Conservation (phyloP, 2,329 filamentous ascomycete genomes). For the Claviceps spartinae region DNA sequence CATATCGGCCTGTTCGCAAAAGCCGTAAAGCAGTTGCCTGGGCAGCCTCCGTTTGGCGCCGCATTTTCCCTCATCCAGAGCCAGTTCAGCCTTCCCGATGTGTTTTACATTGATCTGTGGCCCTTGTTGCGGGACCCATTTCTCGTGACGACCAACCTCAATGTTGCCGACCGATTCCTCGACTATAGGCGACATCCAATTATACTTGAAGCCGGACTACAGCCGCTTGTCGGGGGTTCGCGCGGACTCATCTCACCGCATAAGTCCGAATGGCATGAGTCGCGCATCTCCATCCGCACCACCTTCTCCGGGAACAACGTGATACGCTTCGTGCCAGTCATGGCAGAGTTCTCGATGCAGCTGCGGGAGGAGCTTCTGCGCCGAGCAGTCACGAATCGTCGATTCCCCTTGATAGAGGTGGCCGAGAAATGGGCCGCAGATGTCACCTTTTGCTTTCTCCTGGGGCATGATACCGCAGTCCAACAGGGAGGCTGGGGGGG, state of each 20-base stretch:
- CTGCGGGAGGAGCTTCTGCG: neutral
- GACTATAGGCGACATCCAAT: slow-evolving; percentile 1
- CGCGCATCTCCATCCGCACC: neutral
- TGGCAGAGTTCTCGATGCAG: neutral
- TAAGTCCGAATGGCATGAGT: slow-evolving; percentile 1
- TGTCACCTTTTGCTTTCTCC: neutral
- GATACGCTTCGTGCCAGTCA: slow-evolving; percentile 1
- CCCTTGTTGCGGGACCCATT: neutral
- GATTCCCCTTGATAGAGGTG: neutral
- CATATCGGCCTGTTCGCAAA: neutral
- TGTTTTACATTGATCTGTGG: slow-evolving; percentile 3
- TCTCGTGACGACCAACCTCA: neutral
- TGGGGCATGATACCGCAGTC: slow-evolving; percentile 1
- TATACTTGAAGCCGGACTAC: neutral
- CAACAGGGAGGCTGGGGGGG: neutral
- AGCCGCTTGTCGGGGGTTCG: slow-evolving; percentile 1
- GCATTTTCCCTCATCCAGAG: neutral
- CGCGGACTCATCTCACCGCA: slow-evolving; percentile 1
- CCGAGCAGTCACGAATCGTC: neutral
- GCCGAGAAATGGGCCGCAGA: slow-evolving; percentile 1
- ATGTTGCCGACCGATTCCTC: slow-evolving; percentile 1
- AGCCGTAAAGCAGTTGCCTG: neutral
- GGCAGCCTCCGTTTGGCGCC: neutral
- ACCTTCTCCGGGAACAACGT: slow-evolving; percentile 1
- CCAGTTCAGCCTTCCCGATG: neutral